phyloP scores from a whole-genome alignment of 306 rosid genomes.

The Quercus berberidifolia region DNA sequence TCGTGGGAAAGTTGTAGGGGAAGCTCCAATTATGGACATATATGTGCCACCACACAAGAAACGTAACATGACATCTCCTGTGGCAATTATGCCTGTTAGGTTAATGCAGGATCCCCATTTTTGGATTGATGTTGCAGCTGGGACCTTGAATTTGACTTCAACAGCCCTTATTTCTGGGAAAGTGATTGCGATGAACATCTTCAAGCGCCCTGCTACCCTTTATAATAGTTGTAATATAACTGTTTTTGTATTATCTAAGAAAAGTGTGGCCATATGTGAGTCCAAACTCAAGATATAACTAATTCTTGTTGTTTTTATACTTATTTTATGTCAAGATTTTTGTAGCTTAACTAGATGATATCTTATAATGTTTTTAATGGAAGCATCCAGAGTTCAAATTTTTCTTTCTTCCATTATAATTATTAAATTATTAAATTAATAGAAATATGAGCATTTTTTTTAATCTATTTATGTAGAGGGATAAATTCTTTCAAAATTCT shows the following conservation, averaged over 20 bases:
- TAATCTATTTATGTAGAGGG: background rate
- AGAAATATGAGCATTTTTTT: no score
- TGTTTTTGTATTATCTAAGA: constrained; percentile 1
- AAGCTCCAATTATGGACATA: constrained; percentile 6
- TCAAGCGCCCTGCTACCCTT: constrained; percentile 36
- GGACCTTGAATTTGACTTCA: constrained; percentile 35
- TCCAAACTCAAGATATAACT: constrained; percentile 34
- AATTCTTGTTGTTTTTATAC: background rate
- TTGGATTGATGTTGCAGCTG: background rate
- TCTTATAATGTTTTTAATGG: no score
- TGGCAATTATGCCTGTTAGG: constrained; percentile 9
- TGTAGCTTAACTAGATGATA: no score
- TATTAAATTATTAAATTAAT: no score
- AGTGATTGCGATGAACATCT: constrained; percentile 30
- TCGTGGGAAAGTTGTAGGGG: constrained; percentile 6
- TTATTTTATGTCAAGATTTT: no score
- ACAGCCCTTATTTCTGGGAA: constrained; percentile 33
- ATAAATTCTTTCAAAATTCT: no score
- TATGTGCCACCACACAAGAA: constrained; percentile 17
- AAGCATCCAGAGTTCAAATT: no score
- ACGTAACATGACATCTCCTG: constrained; percentile 12
- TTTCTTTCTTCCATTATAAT: no score
- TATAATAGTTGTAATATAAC: constrained; percentile 29
- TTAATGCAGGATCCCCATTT: background rate
- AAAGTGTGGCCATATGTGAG: constrained; percentile 28